Evolutionary conservation across 148 eudicot genomes (phyloP).

Genomic region (Euryodendron excelsum): DNA sequence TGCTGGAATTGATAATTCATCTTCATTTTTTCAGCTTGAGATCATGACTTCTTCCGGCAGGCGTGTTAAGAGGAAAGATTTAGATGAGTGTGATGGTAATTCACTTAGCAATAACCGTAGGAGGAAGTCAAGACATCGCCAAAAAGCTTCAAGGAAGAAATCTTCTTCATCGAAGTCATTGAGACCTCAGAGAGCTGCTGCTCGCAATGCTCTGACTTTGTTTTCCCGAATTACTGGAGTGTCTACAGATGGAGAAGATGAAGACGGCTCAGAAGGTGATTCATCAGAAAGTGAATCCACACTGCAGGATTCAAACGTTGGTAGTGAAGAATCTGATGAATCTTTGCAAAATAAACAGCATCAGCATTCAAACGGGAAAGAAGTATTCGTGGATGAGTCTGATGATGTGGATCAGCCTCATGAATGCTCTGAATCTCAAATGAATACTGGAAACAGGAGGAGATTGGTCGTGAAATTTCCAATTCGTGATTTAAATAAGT

Average conservation of each 20-base stretch:
- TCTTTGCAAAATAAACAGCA: conserved; percentile 34
- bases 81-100: conserved; percentile 66
- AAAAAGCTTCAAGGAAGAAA: conserved; percentile 52
- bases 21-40: conserved; percentile 46
- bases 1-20: conserved; percentile 8
- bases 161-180: conserved; percentile 51
- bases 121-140: conserved; percentile 51
- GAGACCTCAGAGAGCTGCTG: conserved; percentile 95
- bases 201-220: conserved; percentile 81
- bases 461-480: conserved; percentile 71
- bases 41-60: conserved; percentile 93
- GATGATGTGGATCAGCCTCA: conserved; percentile 41
- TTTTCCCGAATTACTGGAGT: conserved; percentile 79
- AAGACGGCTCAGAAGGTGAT: conserved; percentile 44
- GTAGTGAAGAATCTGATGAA: conserved; percentile 74
- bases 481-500: conserved; percentile 47
- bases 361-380: conserved; percentile 68
- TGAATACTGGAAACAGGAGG: conserved; percentile 43
- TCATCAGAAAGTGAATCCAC: conserved; percentile 76
- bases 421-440: conserved; percentile 39
- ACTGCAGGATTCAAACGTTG: conserved; percentile 56
- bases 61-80: conserved; percentile 85
- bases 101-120: conserved; percentile 30
- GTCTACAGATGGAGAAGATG: conserved; percentile 51
- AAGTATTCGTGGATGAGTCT: conserved; percentile 46